Evolutionary conservation across 129 eudicot genomes (phyloP).

Genomic region (Saposhnikovia divaricata): DNA sequence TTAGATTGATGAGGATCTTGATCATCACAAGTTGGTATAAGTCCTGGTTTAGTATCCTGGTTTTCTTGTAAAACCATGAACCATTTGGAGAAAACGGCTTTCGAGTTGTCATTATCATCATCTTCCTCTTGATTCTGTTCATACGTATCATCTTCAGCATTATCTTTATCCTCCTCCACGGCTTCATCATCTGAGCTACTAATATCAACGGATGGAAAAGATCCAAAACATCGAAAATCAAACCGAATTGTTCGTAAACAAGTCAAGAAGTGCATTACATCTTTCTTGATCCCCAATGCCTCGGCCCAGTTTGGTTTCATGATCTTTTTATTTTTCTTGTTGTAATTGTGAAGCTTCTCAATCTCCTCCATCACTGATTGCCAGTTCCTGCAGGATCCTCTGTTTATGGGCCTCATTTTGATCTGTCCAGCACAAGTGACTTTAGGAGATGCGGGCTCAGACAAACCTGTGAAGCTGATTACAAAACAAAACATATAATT

Average conservation of each 20-base stretch:
- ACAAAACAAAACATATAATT: too few relatives aligned
- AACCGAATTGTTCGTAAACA: slow-evolving; percentile 57
- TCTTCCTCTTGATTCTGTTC: slow-evolving; percentile 5
- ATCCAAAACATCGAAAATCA: slow-evolving; percentile 72
- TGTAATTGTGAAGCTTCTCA: slow-evolving; percentile 48
- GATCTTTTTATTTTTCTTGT: slow-evolving; percentile 34
- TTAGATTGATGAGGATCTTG: slow-evolving; percentile 10
- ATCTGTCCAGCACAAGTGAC: slow-evolving; percentile 91
- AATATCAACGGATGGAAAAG: slow-evolving; percentile 38
- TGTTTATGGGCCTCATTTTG: slow-evolving; percentile 44
- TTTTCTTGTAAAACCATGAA: too few relatives aligned
- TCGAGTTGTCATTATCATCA: slow-evolving; percentile 23
- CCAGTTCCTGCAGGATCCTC: slow-evolving; percentile 63
- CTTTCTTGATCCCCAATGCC: slow-evolving; percentile 74
- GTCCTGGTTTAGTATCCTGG: slow-evolving; percentile 15
- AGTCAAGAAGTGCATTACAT: slow-evolving; percentile 59
- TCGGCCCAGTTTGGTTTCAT: slow-evolving; percentile 42
- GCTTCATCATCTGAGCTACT: slow-evolving; percentile 55
- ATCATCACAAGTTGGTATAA: neutral
- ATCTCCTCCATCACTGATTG: slow-evolving; percentile 91
- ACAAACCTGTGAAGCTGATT: too few relatives aligned
- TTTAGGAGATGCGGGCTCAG: slow-evolving; percentile 82
- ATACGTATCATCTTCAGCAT: neutral
- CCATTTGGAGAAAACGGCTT: slow-evolving; percentile 82
- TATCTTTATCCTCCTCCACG: slow-evolving; percentile 29